Percentiles rank a stretch among this genome's conserved stretches.
These are phyloP conservation scores for Coniochaeta sp. DNA, from an alignment of 2,329 filamentous ascomycete species.

Conservation along the genomic window DNA sequence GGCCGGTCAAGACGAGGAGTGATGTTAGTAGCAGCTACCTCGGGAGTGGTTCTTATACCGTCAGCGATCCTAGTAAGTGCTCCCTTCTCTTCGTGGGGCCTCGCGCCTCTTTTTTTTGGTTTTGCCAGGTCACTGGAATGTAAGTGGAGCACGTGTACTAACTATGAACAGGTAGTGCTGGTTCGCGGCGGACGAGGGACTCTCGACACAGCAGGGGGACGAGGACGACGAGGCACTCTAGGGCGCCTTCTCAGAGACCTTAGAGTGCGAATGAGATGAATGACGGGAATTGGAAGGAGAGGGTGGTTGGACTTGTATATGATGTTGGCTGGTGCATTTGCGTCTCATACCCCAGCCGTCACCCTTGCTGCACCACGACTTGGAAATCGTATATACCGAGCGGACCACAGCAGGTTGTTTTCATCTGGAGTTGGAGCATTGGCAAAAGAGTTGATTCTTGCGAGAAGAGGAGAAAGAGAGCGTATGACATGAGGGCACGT, in stretches of 20 bases:
- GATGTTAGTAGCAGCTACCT: conserved; percentile 44
- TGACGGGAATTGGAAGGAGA: not conserved
- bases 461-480: too few relatives aligned
- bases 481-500: too few relatives aligned
- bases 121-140: not conserved
- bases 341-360: not conserved
- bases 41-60: conserved; percentile 43
- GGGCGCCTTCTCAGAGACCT: not conserved
- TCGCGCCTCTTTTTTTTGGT: too few relatives aligned
- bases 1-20: conserved; percentile 33
- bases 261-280: not conserved
- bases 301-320: not conserved
- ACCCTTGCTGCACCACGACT: not conserved
- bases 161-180: not conserved
- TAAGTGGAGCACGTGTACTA: not conserved
- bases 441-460: too few relatives aligned
- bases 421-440: too few relatives aligned
- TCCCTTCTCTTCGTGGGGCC: too few relatives aligned
- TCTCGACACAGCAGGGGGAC: conserved; percentile 1
- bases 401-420: too few relatives aligned
- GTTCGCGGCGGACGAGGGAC: not conserved
- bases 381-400: conserved; percentile 2
- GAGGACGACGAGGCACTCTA: not conserved
- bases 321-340: not conserved
- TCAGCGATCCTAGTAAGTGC: conserved; percentile 46